A percentile compares a stretch with the other conserved stretches of the same genome.
These are phyloP conservation scores for Rhynchospora breviuscula DNA, from an alignment of 176 grass and related monocot genomes.

Conservation along the genomic window DNA sequence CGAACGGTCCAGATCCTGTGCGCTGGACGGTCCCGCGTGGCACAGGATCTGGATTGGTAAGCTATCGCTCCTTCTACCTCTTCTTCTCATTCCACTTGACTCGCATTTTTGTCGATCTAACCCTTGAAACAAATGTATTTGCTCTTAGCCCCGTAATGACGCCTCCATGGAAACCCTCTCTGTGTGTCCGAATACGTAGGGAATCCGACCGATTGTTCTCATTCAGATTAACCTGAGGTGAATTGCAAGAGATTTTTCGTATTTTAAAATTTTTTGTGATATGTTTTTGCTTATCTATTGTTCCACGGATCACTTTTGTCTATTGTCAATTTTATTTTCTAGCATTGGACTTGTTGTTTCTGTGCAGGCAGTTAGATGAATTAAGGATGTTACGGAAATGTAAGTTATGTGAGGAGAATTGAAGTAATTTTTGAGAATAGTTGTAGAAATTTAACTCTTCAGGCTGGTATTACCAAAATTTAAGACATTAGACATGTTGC, in stretches of 20 bases:
- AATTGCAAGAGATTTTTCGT: background rate
- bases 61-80: too few relatives aligned
- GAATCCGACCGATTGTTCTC: slow-evolving; percentile 8
- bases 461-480: background rate
- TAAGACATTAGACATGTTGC: background rate
- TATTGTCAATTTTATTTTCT: background rate
- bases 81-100: background rate
- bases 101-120: background rate
- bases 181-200: slow-evolving; percentile 25
- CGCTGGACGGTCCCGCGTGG: too few relatives aligned
- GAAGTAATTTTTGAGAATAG: background rate
- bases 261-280: background rate
- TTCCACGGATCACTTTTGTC: background rate
- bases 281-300: background rate
- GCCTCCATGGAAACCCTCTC: background rate
- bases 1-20: too few relatives aligned
- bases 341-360: background rate
- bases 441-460: slow-evolving; percentile 5
- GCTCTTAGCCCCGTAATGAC: background rate
- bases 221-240: slow-evolving; percentile 20
- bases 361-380: background rate
- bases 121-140: background rate
- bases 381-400: background rate
- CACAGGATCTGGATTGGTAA: too few relatives aligned
- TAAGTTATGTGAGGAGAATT: background rate